Base-by-base conservation (phyloP, 1,284 basidiomycete species). In the Fomes fomentarius region DNA sequence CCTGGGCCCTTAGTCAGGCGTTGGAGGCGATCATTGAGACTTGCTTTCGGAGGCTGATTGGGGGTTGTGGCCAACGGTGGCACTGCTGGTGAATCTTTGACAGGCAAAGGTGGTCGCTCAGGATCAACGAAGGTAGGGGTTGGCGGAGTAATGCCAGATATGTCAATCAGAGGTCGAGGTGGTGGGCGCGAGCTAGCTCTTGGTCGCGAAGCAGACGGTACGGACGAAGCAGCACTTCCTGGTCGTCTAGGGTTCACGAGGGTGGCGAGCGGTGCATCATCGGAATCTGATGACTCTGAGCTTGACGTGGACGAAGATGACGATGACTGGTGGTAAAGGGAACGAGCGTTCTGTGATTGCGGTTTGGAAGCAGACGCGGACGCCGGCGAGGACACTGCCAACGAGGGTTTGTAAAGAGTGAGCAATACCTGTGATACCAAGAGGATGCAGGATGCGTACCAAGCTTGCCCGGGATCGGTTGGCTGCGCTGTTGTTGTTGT, bases 161-260 rank as follows among this genome's bases (percentile, higher is more conserved):
- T 76, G 55, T 83, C 81, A 22, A 83, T 80, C 22, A 83, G 70
- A 0, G 82, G 82, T 58, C 78, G 80, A 11, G 68, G 28, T 11
- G 73, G 74, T 45, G 66, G 63, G 25, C 71, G 69, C 33, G 64
- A 60, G 30, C 65, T 67, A 41, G 65, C 53, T 49, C 57, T 46
- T 8, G 53, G 33, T 14, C 52, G 56, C 4, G 56, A 41, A 6
- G 40, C 67, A 19, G 56, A 67, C 55, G 73, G 59, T 58, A 74
- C 60, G 63, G 75, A 58, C 63, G 74, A 87, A 61, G 66, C 71
- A 42, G 71, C 70, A 60, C 69, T 80, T 5, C 75, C 76, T 15
- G 79, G 78, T 31, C 80, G 74, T 28, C 66, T 68, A 19, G 79
- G 78, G 0, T 63, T 62, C 11, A 77, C 64, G 26, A 79, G 61